A percentile compares a stretch with the other conserved stretches of the same genome.
These are phyloP conservation scores for Aspergillus eucalypticola DNA, from an alignment of 2,329 filamentous ascomycete species.

Conservation along the genomic window DNA sequence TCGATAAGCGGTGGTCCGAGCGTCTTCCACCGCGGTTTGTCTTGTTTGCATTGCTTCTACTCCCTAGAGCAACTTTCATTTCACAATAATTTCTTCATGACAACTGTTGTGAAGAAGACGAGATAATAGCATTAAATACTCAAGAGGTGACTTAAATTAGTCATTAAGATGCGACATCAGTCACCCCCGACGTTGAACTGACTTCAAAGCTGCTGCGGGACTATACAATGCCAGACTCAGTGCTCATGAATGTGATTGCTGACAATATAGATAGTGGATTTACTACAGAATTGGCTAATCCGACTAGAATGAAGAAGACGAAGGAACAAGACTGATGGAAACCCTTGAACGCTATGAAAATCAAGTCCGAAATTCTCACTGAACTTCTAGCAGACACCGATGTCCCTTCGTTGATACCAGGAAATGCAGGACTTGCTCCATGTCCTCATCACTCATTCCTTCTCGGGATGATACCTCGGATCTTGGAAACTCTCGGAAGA, in stretches of 20 bases:
- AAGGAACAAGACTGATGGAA: too few relatives aligned
- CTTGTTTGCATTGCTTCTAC: slow-evolving; percentile 41
- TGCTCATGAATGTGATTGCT: too few relatives aligned
- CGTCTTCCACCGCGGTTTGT: slow-evolving; percentile 32
- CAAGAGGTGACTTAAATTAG: too few relatives aligned
- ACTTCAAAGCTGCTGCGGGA: too few relatives aligned
- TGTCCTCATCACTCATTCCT: slow-evolving; percentile 38
- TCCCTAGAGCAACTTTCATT: neutral
- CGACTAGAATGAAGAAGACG: neutral
- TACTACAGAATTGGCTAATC: neutral
- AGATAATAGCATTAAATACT: neutral
- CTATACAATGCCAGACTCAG: too few relatives aligned
- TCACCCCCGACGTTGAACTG: too few relatives aligned
- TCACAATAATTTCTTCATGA: too few relatives aligned
- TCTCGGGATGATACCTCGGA: slow-evolving; percentile 24
- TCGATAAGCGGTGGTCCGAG: slow-evolving; percentile 42
- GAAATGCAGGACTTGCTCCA: slow-evolving; percentile 29
- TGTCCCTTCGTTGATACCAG: neutral
- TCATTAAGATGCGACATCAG: too few relatives aligned
- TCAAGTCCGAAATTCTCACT: neutral
- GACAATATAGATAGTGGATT: too few relatives aligned
- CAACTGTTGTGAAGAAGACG: neutral
- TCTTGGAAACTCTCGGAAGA: slow-evolving; percentile 47
- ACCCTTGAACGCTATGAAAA: too few relatives aligned
- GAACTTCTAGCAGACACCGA: neutral